Evolutionary conservation across 2,329 filamentous ascomycete species (phyloP), one percentile per base, ranked within the genome.

Genomic region (Alternaria brassicicola): DNA sequence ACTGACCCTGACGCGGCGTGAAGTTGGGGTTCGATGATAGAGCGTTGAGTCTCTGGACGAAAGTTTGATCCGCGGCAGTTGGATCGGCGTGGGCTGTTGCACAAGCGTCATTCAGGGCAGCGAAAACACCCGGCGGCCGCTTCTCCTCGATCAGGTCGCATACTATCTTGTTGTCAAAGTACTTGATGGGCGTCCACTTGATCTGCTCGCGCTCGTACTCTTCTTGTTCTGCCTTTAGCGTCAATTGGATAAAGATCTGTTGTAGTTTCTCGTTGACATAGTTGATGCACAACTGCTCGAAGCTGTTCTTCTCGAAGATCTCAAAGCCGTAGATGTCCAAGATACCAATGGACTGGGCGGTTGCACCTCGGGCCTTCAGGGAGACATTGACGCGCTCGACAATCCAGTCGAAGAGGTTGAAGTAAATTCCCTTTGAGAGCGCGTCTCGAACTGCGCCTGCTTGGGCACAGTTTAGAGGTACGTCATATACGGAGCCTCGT

Each of bases 211-310:
- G 85, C 15, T 90, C 92, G 73, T 99, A 99, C 77, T 99, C 95
- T 69, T 99, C 95, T 80, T 99, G 95, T 77, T 99, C 95, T 0
- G 95, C 90, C 82, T 97, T 97, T 62, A 99, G 80, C 0, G 95
- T 99, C 69, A 99, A 83, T 78, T 99, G 95, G 68, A 99, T 99
- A 76, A 99, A 99, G 71, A 99, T 98, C 75, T 99, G 95, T 79
- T 99, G 95, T 57, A 99, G 86, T 78, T 97, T 99, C 78, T 99
- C 95, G 79, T 99, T 99, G 61, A 96, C 98, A 79, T 99, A 99
- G 79, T 99, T 99, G 84, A 99, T 99, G 82, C 95, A 99, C 6
- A 99, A 85, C 78, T 99, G 95, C 77, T 99, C 95, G 72, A 99
- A 99, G 81, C 94, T 97, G 81, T 99, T 99, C 71, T 92, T 87